Evolutionary conservation across 1,284 basidiomycete genomes (phyloP), one percentile per base, ranked within the genome.

Genomic region (Boletus sp.): DNA sequence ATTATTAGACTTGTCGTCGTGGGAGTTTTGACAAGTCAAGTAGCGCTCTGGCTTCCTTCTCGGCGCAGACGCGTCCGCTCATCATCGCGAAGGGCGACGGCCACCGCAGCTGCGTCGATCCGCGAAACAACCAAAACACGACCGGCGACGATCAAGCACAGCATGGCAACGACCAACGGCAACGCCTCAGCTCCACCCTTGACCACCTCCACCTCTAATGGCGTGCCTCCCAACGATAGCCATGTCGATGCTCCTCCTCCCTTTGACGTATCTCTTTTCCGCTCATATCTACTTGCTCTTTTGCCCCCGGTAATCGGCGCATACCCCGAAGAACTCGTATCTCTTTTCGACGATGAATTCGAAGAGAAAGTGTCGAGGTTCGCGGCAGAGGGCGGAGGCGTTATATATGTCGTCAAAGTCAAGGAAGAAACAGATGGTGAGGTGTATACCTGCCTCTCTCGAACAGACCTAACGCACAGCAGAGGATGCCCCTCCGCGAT

Each of bases 231-330:
- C 8, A 52, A 53, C 17, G 62, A 68, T 34, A 46, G 61, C 38
- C 54, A 59, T 12, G 59, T 63, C 36, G 65, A 65, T 50, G 43
- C 59, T 1, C 51, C 62, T 5, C 53, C 63, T 3, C 63, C 66
- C 10, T 87, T 86, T 62, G 84, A 88, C 64, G 63, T 82, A 5
- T 70, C 73, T 27, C 65, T 82, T 53, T 84, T 88, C 59, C 78
- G 74, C 54, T 69, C 72, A 13, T 92, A 91, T 67, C 72, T 93
- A 29, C 69, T 78, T 37, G 73, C 79, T 1, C 72, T 93, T 23
- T 71, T 93, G 2, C 88, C 89, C 1, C 84, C 88, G 14, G 74
- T 91, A 1, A 75, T 92, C 19, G 87, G 81, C 10, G 82, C 86
- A 4, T 62, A 69, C 13, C 70, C 72, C 2, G 72, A 73, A 34